Evolutionary conservation across 306 rosid genomes (phyloP).

Genomic region (Dalbergia cultrata): DNA sequence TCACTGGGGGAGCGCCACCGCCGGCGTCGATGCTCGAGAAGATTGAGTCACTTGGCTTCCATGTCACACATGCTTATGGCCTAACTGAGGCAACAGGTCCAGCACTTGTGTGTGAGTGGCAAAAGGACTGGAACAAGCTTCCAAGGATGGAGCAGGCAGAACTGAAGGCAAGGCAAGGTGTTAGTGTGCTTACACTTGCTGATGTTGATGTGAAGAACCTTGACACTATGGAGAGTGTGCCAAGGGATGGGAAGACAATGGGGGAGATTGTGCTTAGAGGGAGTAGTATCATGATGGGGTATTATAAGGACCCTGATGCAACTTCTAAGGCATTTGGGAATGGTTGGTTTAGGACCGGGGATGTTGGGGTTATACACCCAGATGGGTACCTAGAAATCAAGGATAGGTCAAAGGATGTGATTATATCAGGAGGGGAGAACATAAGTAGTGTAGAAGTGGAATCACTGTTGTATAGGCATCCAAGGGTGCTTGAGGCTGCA

Average conservation of each 20-base stretch:
- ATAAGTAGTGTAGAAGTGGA: slow-evolving; percentile 89
- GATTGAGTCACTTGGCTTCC: slow-evolving; percentile 76
- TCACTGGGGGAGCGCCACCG: slow-evolving; percentile 93
- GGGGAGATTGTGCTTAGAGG: slow-evolving; percentile 90
- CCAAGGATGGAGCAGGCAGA: slow-evolving; percentile 57
- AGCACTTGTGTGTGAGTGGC: slow-evolving; percentile 94
- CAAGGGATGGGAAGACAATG: slow-evolving; percentile 70
- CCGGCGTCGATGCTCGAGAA: slow-evolving; percentile 69
- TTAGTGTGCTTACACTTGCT: slow-evolving; percentile 68
- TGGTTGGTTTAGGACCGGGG: slow-evolving; percentile 94
- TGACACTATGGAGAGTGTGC: slow-evolving; percentile 74
- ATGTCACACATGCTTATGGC: slow-evolving; percentile 93
- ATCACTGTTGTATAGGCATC: slow-evolving; percentile 68
- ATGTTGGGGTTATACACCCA: slow-evolving; percentile 78
- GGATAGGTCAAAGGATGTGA: slow-evolving; percentile 90
- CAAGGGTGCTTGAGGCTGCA: slow-evolving; percentile 75
- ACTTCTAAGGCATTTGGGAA: slow-evolving; percentile 61
- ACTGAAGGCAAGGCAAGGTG: slow-evolving; percentile 84
- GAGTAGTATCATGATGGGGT: slow-evolving; percentile 90
- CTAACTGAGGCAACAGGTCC: slow-evolving; percentile 94
- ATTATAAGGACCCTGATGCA: slow-evolving; percentile 64
- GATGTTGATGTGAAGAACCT: slow-evolving; percentile 80
- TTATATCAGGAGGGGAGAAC: slow-evolving; percentile 93
- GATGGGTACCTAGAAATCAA: slow-evolving; percentile 94
- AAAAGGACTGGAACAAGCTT: slow-evolving; percentile 64